Percentiles rank a stretch among this genome's conserved stretches.
Conservation (phyloP, 768 basidiomycete genomes). For the Postia placenta region DNA sequence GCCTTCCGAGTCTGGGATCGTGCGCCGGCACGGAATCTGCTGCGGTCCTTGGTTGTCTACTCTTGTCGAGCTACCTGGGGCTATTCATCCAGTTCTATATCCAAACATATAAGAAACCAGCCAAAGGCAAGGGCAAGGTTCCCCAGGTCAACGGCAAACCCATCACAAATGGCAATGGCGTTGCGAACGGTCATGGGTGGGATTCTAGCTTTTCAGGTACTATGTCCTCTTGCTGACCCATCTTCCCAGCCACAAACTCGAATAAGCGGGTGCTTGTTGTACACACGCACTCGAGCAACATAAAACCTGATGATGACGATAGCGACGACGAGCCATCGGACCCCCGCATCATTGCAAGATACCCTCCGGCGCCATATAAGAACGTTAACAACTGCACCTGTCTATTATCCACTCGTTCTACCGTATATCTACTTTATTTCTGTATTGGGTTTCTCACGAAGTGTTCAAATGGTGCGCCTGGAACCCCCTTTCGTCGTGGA, state of each 20-base stretch:
- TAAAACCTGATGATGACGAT: neutral
- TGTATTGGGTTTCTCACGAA: constrained; percentile 8
- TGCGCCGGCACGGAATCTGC: constrained; percentile 89
- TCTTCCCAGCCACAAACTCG: constrained; percentile 27
- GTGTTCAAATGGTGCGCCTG: too few species aligned
- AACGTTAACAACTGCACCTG: constrained; percentile 4
- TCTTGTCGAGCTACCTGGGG: constrained; percentile 86
- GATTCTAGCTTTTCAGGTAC: constrained; percentile 4
- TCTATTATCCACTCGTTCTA: constrained; percentile 6
- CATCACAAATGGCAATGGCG: constrained; percentile 39
- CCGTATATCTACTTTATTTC: constrained; percentile 14
- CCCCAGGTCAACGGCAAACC: constrained; percentile 36
- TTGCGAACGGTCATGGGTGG: constrained; percentile 32
- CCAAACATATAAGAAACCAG: constrained; percentile 73
- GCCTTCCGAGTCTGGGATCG: constrained; percentile 66
- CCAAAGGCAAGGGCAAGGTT: constrained; percentile 28
- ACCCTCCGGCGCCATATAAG: constrained; percentile 12
- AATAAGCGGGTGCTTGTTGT: constrained; percentile 18
- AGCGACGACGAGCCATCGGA: neutral
- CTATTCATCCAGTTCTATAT: constrained; percentile 97
- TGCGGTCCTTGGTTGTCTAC: constrained; percentile 82
- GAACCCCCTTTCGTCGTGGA: too few species aligned
- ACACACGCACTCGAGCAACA: neutral
- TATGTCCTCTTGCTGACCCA: neutral
- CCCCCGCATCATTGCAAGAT: neutral